A percentile compares a stretch with the other conserved stretches of the same genome.
These are phyloP conservation scores for Letharia columbiana DNA, from an alignment of 495 filamentous ascomycete species.

Conservation along the genomic window DNA sequence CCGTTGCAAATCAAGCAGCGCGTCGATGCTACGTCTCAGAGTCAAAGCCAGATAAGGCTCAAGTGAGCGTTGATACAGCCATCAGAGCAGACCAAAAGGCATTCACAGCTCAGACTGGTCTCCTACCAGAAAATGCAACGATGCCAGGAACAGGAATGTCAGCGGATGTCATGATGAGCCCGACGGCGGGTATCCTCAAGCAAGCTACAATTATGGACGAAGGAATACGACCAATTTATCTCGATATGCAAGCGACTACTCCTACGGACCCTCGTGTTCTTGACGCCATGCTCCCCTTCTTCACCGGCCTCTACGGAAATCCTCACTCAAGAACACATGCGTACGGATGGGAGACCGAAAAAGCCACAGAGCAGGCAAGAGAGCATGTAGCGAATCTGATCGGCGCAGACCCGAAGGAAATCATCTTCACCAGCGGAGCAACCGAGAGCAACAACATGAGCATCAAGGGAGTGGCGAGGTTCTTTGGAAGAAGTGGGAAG, in stretches of 20 bases:
- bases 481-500: conserved; percentile 85
- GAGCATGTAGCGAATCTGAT: conserved; percentile 77
- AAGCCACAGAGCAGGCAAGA: conserved; percentile 79
- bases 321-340: conserved; percentile 96
- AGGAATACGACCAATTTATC: conserved; percentile 88
- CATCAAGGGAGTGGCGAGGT: conserved; percentile 93
- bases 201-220: conserved; percentile 91
- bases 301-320: conserved; percentile 90
- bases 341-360: conserved; percentile 97
- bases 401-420: conserved; percentile 92
- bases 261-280: conserved; percentile 88
- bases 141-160: conserved; percentile 52
- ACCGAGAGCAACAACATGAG: conserved; percentile 99
- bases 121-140: conserved; percentile 42
- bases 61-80: conserved; percentile 72
- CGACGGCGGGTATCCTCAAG: conserved; percentile 79
- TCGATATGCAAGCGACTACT: conserved; percentile 99
- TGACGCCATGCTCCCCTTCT: conserved; percentile 93
- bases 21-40: conserved; percentile 74
- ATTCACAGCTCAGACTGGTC: conserved; percentile 63
- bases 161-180: conserved; percentile 65
- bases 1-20: conserved; percentile 29
- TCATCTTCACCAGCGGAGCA: conserved; percentile 95
- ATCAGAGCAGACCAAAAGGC: conserved; percentile 77
- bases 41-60: conserved; percentile 67